Evolutionary conservation across 225 moss, liverwort and hornwort genomes (phyloP).

Genomic region (Neckera pumila): DNA sequence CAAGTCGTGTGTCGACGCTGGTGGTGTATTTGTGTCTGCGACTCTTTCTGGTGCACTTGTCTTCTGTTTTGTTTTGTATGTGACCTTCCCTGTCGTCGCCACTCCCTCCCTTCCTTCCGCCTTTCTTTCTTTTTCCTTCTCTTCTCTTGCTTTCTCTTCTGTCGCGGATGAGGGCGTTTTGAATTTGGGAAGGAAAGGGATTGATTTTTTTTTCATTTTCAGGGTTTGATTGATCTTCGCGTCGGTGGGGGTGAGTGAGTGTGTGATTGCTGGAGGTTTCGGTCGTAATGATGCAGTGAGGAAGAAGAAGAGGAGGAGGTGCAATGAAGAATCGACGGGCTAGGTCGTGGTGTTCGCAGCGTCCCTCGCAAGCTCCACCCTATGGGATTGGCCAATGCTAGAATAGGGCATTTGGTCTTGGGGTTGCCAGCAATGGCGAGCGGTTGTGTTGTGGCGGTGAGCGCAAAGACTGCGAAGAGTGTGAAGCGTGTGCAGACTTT

Average conservation of each 20-base stretch:
- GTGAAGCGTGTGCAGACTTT: not conserved
- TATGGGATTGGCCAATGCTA: not conserved
- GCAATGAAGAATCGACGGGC: slow-evolving; percentile 18
- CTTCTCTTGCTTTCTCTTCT: not conserved
- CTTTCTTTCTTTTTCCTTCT: not conserved
- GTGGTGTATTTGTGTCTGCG: not conserved
- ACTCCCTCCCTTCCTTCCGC: not conserved
- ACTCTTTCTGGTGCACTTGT: not conserved
- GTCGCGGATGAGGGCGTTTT: not conserved
- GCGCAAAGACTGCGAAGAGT: not conserved
- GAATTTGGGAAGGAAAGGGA: not conserved
- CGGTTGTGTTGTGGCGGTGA: not conserved
- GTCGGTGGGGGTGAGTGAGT: not conserved
- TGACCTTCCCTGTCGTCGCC: not conserved
- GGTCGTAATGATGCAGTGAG: not conserved
- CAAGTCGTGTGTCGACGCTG: not conserved
- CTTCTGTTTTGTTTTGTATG: not conserved
- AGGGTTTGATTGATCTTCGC: slow-evolving; percentile 4
- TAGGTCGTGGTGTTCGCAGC: not conserved
- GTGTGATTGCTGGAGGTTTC: not conserved
- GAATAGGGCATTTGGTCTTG: not conserved
- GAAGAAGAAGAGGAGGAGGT: not conserved
- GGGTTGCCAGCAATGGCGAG: not conserved
- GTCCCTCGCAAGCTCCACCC: not conserved
- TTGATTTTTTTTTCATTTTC: not conserved